These are phyloP conservation scores for Acmispon strigosus DNA, from an alignment of 306 rosid species.

Conservation along the genomic window DNA sequence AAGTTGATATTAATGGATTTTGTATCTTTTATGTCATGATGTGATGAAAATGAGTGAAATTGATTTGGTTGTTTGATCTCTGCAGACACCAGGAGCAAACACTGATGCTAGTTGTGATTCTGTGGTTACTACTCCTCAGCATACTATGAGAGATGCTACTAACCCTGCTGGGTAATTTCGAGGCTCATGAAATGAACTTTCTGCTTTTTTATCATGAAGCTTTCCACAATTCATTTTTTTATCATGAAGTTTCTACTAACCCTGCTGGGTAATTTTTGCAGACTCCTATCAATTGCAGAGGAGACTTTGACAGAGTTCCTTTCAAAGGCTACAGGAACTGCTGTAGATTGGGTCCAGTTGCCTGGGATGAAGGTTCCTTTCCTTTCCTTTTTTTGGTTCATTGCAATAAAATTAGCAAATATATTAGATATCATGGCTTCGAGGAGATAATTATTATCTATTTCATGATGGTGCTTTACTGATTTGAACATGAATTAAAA, in stretches of 20 bases:
- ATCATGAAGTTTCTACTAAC: too few relatives aligned
- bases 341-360: slow-evolving; percentile 99
- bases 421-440: neutral
- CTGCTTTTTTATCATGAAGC: neutral
- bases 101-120: slow-evolving; percentile 95
- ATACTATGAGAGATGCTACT: slow-evolving; percentile 75
- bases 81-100: slow-evolving; percentile 71
- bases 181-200: slow-evolving; percentile 1
- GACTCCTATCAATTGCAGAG: slow-evolving; percentile 98
- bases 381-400: neutral
- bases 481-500: neutral
- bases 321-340: slow-evolving; percentile 99
- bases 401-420: neutral
- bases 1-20: neutral
- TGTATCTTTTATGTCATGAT: neutral
- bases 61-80: slow-evolving; percentile 5
- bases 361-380: slow-evolving; percentile 98
- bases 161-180: slow-evolving; percentile 93
- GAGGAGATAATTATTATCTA: neutral
- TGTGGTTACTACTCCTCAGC: slow-evolving; percentile 79
- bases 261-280: too few relatives aligned
- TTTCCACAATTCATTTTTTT: neutral
- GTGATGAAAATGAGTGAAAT: neutral
- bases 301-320: slow-evolving; percentile 99
- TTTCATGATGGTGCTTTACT: neutral